These are phyloP conservation scores for Xylaria sp. DNA, from an alignment of 2,329 filamentous ascomycete genomes.

Conservation along the genomic window DNA sequence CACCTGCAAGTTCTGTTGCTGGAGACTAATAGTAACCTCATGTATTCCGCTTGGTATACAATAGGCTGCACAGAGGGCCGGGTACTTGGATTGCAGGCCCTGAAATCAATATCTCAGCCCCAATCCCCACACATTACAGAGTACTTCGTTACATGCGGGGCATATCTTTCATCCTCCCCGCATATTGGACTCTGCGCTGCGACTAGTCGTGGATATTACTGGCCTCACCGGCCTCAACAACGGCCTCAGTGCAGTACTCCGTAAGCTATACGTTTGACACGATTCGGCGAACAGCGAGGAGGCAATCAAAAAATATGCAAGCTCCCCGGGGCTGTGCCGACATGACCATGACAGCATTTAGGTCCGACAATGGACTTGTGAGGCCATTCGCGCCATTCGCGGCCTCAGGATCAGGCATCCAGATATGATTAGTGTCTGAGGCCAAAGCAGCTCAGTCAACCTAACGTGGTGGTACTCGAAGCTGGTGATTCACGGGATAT, in stretches of 20 bases:
- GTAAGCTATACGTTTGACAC: constrained; percentile 25
- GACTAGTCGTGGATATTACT: not conserved
- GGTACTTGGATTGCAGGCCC: not conserved
- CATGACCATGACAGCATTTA: constrained; percentile 11
- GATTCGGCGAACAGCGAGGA: not conserved
- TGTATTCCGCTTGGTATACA: not conserved
- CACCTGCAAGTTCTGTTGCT: not conserved
- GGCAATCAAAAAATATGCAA: constrained; percentile 9
- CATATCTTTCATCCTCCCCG: constrained; percentile 11
- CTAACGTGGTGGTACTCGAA: not conserved
- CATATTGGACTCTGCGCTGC: not conserved
- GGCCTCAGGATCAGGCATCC: constrained; percentile 15
- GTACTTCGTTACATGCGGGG: not conserved
- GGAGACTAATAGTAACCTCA: not conserved
- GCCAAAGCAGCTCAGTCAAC: constrained; percentile 12
- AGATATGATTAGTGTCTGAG: constrained; percentile 2
- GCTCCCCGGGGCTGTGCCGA: constrained; percentile 7
- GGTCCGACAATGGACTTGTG: not conserved
- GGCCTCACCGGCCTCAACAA: constrained; percentile 11
- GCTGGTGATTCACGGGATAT: not conserved
- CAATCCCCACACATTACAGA: not conserved
- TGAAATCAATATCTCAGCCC: not conserved
- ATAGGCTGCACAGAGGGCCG: not conserved
- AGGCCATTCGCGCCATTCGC: constrained; percentile 15
- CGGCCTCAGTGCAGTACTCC: constrained; percentile 10